Conservation (phyloP, 345 rosid species). For the Gossypium raimondii region DNA sequence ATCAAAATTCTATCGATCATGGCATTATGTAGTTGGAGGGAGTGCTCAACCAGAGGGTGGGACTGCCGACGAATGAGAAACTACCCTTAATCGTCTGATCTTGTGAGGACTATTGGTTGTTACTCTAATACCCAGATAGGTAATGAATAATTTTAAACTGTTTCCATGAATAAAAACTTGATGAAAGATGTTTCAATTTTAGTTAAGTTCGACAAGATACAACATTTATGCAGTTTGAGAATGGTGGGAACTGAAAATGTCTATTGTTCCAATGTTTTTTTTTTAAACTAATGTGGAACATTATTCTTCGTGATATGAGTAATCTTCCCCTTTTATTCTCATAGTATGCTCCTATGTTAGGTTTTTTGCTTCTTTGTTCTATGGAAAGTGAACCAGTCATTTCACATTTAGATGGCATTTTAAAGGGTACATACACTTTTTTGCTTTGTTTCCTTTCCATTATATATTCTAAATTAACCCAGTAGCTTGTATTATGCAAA, state of each 20-base stretch:
- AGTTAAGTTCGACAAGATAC: constrained; percentile 14
- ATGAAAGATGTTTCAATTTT: constrained; percentile 21
- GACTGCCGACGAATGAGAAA: constrained; percentile 35
- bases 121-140: constrained; percentile 32
- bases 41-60: constrained; percentile 57
- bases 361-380: not conserved
- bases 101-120: constrained; percentile 28
- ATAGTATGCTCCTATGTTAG: not conserved
- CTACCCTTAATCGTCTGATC: constrained; percentile 7
- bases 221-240: constrained; percentile 24
- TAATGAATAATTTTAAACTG: constrained; percentile 27
- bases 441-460: not conserved
- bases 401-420: not conserved
- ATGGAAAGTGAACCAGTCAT: not conserved
- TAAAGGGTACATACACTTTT: not conserved
- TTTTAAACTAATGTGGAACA: not conserved
- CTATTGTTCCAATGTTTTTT: constrained; percentile 15
- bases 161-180: constrained; percentile 32
- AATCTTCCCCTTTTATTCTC: not conserved
- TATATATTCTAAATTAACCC: not conserved
- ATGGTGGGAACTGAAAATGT: constrained; percentile 9
- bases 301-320: constrained; percentile 21
- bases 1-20: not conserved
- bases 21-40: constrained; percentile 46
- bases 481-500: not conserved